Evolutionary conservation across 1,139 yeast species (phyloP).

Genomic region (Candida tetrigidarum): DNA sequence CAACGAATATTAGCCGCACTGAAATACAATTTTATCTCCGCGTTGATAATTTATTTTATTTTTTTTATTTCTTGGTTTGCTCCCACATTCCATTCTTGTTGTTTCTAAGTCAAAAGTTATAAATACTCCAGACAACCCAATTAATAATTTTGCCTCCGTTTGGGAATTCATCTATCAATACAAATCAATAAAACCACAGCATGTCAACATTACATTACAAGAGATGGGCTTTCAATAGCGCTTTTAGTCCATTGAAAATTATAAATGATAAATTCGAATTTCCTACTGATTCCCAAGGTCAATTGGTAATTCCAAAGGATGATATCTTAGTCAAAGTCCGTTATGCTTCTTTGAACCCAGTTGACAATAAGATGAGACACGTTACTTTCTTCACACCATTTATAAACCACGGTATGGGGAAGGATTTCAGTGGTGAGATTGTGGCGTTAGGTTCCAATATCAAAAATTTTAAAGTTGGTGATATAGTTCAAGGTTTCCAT

Average conservation of each 20-base stretch:
- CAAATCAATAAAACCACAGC: neutral
- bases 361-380: conserved; percentile 57
- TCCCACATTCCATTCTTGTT: no score
- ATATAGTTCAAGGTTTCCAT: conserved; percentile 62
- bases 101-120: no score
- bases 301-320: conserved; percentile 30
- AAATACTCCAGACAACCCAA: no score
- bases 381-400: conserved; percentile 22
- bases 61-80: no score
- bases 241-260: neutral
- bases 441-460: conserved; percentile 52
- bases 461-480: conserved; percentile 54
- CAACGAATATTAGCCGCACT: no score
- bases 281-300: neutral
- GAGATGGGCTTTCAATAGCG: neutral
- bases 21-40: no score
- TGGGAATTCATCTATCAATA: no score
- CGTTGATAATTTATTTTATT: no score
- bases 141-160: no score
- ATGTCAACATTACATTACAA: neutral
- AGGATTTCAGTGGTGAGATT: conserved; percentile 70
- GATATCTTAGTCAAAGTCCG: conserved; percentile 60
- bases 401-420: conserved; percentile 52
- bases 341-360: conserved; percentile 67
- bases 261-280: neutral